Evolutionary conservation across 2,329 filamentous ascomycete species (phyloP).

Genomic region (Teratosphaeria destructans): DNA sequence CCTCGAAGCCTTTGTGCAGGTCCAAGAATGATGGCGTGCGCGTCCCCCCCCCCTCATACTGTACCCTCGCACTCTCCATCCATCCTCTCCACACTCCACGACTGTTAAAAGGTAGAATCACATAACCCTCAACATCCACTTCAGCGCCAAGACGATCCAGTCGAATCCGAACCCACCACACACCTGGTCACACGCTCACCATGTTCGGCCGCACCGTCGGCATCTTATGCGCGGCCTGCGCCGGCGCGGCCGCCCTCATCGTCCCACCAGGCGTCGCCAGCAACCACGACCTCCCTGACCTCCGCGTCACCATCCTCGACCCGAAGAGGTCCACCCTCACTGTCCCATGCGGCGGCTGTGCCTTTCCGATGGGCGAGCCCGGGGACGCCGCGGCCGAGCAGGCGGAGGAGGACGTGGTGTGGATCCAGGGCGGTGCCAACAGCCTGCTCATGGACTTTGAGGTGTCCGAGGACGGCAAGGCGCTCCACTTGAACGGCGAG

Average conservation of each 20-base stretch:
- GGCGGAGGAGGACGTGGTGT: conserved; percentile 17
- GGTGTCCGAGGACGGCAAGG: conserved; percentile 36
- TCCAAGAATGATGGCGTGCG: not conserved
- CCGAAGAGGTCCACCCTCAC: conserved; percentile 35
- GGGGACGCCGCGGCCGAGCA: conserved; percentile 12
- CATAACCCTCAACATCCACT: not conserved
- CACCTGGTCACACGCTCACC: conserved; percentile 10
- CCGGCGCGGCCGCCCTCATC: conserved; percentile 38
- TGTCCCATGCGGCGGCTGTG: conserved; percentile 47
- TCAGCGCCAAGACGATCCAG: not conserved
- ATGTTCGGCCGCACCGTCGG: conserved; percentile 25
- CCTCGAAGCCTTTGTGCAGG: not conserved
- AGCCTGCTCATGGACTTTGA: conserved; percentile 40
- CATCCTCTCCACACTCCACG: not conserved
- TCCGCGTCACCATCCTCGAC: conserved; percentile 19
- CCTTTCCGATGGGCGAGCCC: conserved; percentile 25
- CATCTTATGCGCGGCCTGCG: conserved; percentile 17
- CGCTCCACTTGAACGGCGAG: conserved; percentile 49
- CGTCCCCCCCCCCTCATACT: not conserved
- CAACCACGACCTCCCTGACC: conserved; percentile 17
- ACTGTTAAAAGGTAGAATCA: not conserved
- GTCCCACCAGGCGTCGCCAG: conserved; percentile 40
- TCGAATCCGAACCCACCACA: not conserved
- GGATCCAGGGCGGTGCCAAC: conserved; percentile 23
- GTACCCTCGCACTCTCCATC: not conserved